Conservation (phyloP, 2,329 filamentous ascomycete species). For the Arthrobotrys conoides region DNA sequence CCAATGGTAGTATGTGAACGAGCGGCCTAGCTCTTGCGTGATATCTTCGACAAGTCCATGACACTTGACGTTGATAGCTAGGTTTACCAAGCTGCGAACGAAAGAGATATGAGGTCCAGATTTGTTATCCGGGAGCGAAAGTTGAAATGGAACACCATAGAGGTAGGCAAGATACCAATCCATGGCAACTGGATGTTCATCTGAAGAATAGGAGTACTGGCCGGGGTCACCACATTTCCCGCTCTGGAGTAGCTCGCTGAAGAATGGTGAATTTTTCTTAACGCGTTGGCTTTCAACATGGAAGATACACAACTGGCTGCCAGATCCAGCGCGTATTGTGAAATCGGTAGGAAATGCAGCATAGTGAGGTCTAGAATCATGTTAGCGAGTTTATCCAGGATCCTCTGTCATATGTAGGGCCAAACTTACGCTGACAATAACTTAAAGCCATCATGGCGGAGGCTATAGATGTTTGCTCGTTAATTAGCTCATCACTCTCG, state of each 20-base stretch:
- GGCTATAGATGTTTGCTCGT: neutral
- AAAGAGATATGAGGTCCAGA: neutral
- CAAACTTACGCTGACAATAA: slow-evolving; percentile 17
- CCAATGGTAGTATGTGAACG: slow-evolving; percentile 18
- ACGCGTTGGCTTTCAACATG: slow-evolving; percentile 11
- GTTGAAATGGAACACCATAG: slow-evolving; percentile 30
- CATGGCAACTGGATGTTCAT: slow-evolving; percentile 20
- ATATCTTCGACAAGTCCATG: slow-evolving; percentile 15
- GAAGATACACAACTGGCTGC: neutral
- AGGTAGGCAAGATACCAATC: slow-evolving; percentile 37
- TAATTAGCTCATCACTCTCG: neutral
- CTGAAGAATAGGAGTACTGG: neutral
- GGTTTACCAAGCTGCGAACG: neutral
- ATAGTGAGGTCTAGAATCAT: slow-evolving; percentile 12
- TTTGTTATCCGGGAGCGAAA: neutral
- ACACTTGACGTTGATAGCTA: neutral
- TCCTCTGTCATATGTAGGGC: no score
- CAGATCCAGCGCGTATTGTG: slow-evolving; percentile 19
- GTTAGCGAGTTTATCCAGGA: neutral
- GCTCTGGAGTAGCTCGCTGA: neutral
- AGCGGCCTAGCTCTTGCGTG: slow-evolving; percentile 2
- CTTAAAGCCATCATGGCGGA: neutral
- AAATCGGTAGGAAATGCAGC: slow-evolving; percentile 11
- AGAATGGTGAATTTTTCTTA: neutral
- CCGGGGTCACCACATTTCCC: neutral